A percentile compares a stretch with the other conserved stretches of the same genome.
phyloP scores from a whole-genome alignment of 2,329 filamentous ascomycete genomes.

The Stagonosporopsis chrysanthemi region DNA sequence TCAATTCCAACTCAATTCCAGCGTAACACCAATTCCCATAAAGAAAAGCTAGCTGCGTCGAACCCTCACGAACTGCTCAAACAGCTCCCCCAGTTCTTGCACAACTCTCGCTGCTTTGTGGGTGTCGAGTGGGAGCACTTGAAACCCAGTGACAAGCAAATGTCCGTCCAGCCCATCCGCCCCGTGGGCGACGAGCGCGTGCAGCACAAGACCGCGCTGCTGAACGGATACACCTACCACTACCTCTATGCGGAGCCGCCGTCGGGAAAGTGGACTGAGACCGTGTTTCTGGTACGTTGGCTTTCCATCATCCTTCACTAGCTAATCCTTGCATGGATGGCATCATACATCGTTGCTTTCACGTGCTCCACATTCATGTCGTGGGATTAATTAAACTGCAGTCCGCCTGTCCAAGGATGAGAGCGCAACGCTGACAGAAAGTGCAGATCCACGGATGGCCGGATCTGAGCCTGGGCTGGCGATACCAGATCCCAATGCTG shows the following conservation, averaged over 20 bases:
- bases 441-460: constrained; percentile 78
- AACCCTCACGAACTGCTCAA: too few species aligned
- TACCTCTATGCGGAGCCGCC: constrained; percentile 62
- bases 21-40: neutral
- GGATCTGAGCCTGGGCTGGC: constrained; percentile 85
- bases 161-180: constrained; percentile 65
- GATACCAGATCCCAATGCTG: constrained; percentile 83
- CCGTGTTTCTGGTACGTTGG: constrained; percentile 60
- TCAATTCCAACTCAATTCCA: neutral
- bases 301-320: too few species aligned
- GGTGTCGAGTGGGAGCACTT: too few species aligned
- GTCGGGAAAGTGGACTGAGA: constrained; percentile 56
- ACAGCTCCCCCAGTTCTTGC: too few species aligned
- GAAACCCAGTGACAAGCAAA: too few species aligned
- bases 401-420: too few species aligned
- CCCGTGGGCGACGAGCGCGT: constrained; percentile 71
- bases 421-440: neutral
- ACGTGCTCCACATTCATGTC: neutral
- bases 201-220: constrained; percentile 65
- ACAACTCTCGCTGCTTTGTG: too few species aligned
- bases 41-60: too few species aligned
- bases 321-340: neutral
- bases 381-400: neutral
- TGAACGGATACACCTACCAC: constrained; percentile 76
- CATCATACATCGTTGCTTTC: constrained; percentile 2